Base-by-base conservation (phyloP, 2,329 filamentous ascomycete genomes). In the Colletotrichum higginsianum region DNA sequence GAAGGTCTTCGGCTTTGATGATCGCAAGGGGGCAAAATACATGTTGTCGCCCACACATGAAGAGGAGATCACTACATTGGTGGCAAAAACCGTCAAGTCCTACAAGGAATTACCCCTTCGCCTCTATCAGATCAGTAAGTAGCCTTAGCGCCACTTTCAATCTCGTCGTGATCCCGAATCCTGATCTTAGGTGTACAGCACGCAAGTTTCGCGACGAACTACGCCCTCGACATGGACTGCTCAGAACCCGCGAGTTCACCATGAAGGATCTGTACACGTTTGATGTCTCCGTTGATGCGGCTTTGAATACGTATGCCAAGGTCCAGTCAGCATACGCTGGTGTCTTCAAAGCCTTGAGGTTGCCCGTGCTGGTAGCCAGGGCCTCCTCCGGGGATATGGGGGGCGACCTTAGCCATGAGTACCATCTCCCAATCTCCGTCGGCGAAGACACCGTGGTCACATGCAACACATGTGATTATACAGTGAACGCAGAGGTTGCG, bases 201-300 rank as follows among this genome's bases (percentile, higher is more conserved):
- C 90, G 96, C 57, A 99, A 99, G 81, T 99, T 98, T 78, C 91
- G 96, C 60, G 96, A 99, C 83, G 96, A 99, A 82, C 89, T 92
- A 67, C 89, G 96, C 35, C 96, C 96, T 23, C 90, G 96, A 42
- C 94, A 97, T 76, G 96, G 96, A 15, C 86, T 99, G 2, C 85
- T 99, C 11, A 91, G 96, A 12, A 93, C 94, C 0, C 91, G 95
- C 73, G 96, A 99, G 78, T 99, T 99, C 77, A 84, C 94, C 76
- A 99, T 99, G 96, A 99, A 99, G 82, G 96, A 99, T 80, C 88
- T 99, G 1, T 99, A 99, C 80, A 98, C 95, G 0, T 99, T 99
- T 78, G 96, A 99, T 78, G 84, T 87, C 46, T 92, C 87, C 4
- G 80, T 86, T 0, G 83, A 88, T 35, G 84, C 89, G n/a, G 96